Evolutionary conservation across 257 asterid species (phyloP).

Genomic region (Verbena officinalis): DNA sequence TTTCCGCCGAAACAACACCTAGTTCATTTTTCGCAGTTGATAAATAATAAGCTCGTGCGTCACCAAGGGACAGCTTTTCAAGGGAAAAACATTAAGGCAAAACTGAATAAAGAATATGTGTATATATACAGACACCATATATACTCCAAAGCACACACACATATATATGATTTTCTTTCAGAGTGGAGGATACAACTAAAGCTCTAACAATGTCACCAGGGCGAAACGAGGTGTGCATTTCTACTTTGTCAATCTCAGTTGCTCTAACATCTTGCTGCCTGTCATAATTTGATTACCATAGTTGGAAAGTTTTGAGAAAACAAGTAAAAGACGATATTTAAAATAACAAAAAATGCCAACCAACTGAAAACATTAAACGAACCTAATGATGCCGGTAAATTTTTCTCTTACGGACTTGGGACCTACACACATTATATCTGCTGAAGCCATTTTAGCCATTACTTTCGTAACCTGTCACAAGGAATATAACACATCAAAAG

Average conservation of each 20-base stretch:
- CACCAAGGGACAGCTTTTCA: conserved; percentile 91
- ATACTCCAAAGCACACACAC: neutral
- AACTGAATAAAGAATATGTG: conserved; percentile 23
- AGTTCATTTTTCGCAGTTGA: conserved; percentile 94
- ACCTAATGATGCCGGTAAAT: conserved; percentile 89
- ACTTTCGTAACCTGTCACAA: conserved; percentile 78
- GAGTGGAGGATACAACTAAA: conserved; percentile 72
- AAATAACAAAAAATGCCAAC: neutral
- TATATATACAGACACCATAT: too few species aligned
- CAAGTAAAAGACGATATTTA: neutral
- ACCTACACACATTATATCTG: conserved; percentile 84
- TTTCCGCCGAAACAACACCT: conserved; percentile 93
- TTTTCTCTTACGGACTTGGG: conserved; percentile 82
- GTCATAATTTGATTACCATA: conserved; percentile 23
- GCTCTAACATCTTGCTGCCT: conserved; percentile 99
- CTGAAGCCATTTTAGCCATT: conserved; percentile 89
- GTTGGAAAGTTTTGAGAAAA: neutral
- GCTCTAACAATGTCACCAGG: conserved; percentile 91
- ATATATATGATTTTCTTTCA: neutral
- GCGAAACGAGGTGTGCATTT: conserved; percentile 82
- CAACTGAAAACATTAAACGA: conserved; percentile 17
- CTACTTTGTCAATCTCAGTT: conserved; percentile 96
- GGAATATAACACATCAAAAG: conserved; percentile 5
- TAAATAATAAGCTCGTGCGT: conserved; percentile 90
- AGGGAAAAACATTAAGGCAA: conserved; percentile 39